phyloP scores from a whole-genome alignment of 345 rosid species.

The Triadica sebifera region DNA sequence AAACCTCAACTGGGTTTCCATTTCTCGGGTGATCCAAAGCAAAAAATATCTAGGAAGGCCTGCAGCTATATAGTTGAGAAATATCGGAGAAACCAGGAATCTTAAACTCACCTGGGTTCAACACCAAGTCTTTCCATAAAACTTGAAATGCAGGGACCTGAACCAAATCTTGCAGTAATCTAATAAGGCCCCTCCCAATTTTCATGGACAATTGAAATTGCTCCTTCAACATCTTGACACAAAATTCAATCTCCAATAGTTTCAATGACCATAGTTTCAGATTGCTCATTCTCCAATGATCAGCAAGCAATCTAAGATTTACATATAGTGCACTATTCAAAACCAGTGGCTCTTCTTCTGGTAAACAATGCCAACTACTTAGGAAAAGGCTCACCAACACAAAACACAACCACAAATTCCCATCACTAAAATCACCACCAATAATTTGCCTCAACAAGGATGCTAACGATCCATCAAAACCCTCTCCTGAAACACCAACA shows the following conservation, averaged over 20 bases:
- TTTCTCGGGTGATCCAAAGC: constrained; percentile 60
- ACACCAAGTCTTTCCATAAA: constrained; percentile 60
- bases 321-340: constrained; percentile 61
- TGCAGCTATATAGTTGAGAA: constrained; percentile 43
- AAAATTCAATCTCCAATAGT: constrained; percentile 59
- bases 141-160: constrained; percentile 63
- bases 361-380: constrained; percentile 50
- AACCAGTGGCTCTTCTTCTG: constrained; percentile 53
- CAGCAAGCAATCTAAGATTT: constrained; percentile 62
- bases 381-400: constrained; percentile 53
- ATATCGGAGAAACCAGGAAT: constrained; percentile 43
- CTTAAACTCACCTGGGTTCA: constrained; percentile 42
- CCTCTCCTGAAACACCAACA: constrained; percentile 64
- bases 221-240: constrained; percentile 73
- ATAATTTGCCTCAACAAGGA: constrained; percentile 57
- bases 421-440: constrained; percentile 68
- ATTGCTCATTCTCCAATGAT: constrained; percentile 55
- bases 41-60: constrained; percentile 64
- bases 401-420: constrained; percentile 73
- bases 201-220: constrained; percentile 54
- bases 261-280: constrained; percentile 45
- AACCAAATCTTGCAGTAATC: constrained; percentile 71
- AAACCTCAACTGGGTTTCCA: constrained; percentile 73
- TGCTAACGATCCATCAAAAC: constrained; percentile 49
- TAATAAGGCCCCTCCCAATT: constrained; percentile 70